These are phyloP conservation scores for Alisma plantagoaquatica DNA, from an alignment of 106 monocot genomes.

Conservation along the genomic window DNA sequence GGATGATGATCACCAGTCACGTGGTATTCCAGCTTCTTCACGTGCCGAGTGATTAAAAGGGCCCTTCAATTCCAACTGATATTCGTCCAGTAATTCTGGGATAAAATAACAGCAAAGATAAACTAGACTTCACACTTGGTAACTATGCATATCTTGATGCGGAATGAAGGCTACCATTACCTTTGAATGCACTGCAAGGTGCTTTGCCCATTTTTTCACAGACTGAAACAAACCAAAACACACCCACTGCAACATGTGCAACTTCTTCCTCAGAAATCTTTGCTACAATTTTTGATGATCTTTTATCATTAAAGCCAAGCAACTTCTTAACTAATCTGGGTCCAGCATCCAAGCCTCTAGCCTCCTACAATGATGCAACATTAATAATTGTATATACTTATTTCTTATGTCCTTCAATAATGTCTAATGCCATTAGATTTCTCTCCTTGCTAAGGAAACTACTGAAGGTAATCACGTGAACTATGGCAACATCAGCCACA, in stretches of 20 bases:
- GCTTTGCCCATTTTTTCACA: slow-evolving; percentile 58
- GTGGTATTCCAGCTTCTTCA: slow-evolving; percentile 90
- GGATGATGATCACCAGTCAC: no score
- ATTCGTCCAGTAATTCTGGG: slow-evolving; percentile 62
- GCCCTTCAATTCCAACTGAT: slow-evolving; percentile 72
- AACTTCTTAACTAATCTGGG: slow-evolving; percentile 84
- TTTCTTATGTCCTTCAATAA: no score
- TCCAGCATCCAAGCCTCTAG: slow-evolving; percentile 93
- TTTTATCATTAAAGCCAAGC: slow-evolving; percentile 75
- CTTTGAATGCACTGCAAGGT: slow-evolving; percentile 62
- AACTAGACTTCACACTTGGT: neutral
- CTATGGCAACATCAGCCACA: no score
- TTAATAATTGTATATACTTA: no score
- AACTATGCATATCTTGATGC: neutral
- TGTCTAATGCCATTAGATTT: neutral
- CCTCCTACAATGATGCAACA: slow-evolving; percentile 60
- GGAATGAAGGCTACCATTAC: slow-evolving; percentile 1
- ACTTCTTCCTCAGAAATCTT: slow-evolving; percentile 93
- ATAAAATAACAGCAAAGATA: neutral
- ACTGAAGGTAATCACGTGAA: no score
- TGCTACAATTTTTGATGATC: slow-evolving; percentile 69
- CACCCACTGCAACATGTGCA: slow-evolving; percentile 92
- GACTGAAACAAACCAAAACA: slow-evolving; percentile 61
- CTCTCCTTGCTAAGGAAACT: no score
- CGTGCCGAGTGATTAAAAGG: slow-evolving; percentile 91